Conservation (phyloP, 176 grass and related monocot genomes). For the Aechmea fasciata region DNA sequence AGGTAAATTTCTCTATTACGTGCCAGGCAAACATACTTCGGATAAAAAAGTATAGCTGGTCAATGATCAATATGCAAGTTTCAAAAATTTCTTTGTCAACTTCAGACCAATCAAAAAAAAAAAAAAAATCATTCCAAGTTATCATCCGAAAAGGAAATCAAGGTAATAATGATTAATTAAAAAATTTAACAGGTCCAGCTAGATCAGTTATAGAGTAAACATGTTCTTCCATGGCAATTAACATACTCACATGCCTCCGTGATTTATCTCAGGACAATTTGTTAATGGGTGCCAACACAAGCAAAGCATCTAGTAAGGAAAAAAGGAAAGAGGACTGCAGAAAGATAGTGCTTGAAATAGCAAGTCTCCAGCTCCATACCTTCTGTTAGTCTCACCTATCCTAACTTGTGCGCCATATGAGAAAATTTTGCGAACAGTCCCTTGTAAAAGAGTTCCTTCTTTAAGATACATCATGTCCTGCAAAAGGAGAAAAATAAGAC, state of each 20-base stretch:
- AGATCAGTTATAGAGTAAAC: not conserved
- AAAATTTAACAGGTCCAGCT: not conserved
- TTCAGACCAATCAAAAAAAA: too few species aligned
- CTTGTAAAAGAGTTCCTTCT: conserved; percentile 82
- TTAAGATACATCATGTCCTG: conserved; percentile 77
- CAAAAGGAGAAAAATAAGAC: conserved; percentile 11
- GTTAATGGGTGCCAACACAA: not conserved
- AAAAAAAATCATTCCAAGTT: too few species aligned
- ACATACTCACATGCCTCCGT: not conserved
- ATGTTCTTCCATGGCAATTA: not conserved
- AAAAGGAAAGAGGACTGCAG: not conserved
- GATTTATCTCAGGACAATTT: not conserved
- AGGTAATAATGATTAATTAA: too few species aligned
- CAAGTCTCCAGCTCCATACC: conserved; percentile 30
- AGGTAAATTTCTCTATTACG: too few species aligned
- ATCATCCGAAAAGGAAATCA: too few species aligned
- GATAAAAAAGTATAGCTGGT: too few species aligned
- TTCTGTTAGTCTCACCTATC: conserved; percentile 64
- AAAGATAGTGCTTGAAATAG: not conserved
- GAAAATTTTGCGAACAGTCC: conserved; percentile 60
- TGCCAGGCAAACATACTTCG: too few species aligned
- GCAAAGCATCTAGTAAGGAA: not conserved
- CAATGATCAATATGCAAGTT: too few species aligned
- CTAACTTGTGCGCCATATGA: conserved; percentile 64
- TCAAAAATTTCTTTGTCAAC: too few species aligned